These are phyloP conservation scores for Quaeritorhiza haematococci DNA, from an alignment of 371 early-diverging fungal species.

Conservation along the genomic window DNA sequence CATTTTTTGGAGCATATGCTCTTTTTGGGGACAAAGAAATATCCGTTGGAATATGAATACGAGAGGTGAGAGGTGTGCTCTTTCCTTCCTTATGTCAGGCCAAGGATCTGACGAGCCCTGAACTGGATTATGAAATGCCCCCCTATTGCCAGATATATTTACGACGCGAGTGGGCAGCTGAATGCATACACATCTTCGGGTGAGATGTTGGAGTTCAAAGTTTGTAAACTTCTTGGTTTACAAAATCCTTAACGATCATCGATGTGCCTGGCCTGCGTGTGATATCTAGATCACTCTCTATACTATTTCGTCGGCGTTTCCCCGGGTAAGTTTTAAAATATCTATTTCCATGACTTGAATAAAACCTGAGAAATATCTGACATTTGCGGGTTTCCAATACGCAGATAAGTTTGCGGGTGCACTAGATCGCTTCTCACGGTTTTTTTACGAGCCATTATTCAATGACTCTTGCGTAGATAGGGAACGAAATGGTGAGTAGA, in stretches of 20 bases:
- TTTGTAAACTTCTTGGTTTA: too few relatives aligned
- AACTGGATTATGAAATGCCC: too few relatives aligned
- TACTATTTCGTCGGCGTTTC: slow-evolving; percentile 39
- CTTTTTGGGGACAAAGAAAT: slow-evolving; percentile 49
- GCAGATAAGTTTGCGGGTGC: slow-evolving; percentile 32
- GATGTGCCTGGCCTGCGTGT: neutral
- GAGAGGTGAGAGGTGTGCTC: too few relatives aligned
- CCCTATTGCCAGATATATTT: too few relatives aligned
- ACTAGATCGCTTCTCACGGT: slow-evolving; percentile 37
- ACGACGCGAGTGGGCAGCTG: slow-evolving; percentile 35
- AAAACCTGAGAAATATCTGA: too few relatives aligned
- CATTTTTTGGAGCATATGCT: slow-evolving; percentile 61
- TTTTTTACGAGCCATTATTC: slow-evolving; percentile 39
- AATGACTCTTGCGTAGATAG: slow-evolving; percentile 28
- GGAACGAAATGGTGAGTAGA: slow-evolving; percentile 18
- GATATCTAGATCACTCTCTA: slow-evolving; percentile 32
- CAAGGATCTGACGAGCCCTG: too few relatives aligned
- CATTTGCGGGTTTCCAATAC: too few relatives aligned
- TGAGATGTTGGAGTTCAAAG: too few relatives aligned
- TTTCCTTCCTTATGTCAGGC: too few relatives aligned
- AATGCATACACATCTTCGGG: slow-evolving; percentile 45
- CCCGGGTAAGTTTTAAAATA: too few relatives aligned
- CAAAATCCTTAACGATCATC: too few relatives aligned
- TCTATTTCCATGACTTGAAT: too few relatives aligned
- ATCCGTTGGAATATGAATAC: slow-evolving; percentile 26